Conservation (phyloP, 345 rosid genomes). For the Toxicodendron radicans region DNA sequence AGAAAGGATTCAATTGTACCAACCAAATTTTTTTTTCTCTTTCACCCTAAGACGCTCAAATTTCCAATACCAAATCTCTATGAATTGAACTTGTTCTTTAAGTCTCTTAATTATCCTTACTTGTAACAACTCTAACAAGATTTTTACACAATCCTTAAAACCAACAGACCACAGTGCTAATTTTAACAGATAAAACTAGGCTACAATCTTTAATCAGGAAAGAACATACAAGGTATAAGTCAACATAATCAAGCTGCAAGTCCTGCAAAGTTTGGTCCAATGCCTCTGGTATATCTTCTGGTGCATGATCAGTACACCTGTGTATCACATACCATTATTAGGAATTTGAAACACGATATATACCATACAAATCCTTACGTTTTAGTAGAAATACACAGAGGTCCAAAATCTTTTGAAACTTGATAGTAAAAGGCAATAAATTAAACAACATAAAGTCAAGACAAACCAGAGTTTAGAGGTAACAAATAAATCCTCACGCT, state of each 20-base stretch:
- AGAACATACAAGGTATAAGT: conserved; percentile 67
- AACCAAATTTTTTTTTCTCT: too few relatives aligned
- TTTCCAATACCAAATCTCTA: too few relatives aligned
- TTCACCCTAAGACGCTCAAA: too few relatives aligned
- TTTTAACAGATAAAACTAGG: not conserved
- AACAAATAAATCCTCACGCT: conserved; percentile 14
- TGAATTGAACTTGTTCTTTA: too few relatives aligned
- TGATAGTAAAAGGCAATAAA: not conserved
- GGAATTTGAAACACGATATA: not conserved
- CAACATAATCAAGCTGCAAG: conserved; percentile 69
- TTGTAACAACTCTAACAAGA: too few relatives aligned
- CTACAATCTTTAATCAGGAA: not conserved
- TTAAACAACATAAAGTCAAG: not conserved
- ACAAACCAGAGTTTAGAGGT: conserved; percentile 19
- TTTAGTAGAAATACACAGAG: not conserved
- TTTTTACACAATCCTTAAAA: too few relatives aligned
- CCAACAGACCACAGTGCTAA: not conserved
- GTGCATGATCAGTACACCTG: conserved; percentile 64
- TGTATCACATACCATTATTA: not conserved
- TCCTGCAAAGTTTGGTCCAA: conserved; percentile 59
- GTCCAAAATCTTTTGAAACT: not conserved
- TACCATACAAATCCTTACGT: too few relatives aligned
- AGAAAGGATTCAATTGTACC: too few relatives aligned
- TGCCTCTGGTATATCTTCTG: conserved; percentile 62
- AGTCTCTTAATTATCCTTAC: too few relatives aligned